phyloP scores from a whole-genome alignment of 768 basidiomycete genomes.

The Amanita muscaria region DNA sequence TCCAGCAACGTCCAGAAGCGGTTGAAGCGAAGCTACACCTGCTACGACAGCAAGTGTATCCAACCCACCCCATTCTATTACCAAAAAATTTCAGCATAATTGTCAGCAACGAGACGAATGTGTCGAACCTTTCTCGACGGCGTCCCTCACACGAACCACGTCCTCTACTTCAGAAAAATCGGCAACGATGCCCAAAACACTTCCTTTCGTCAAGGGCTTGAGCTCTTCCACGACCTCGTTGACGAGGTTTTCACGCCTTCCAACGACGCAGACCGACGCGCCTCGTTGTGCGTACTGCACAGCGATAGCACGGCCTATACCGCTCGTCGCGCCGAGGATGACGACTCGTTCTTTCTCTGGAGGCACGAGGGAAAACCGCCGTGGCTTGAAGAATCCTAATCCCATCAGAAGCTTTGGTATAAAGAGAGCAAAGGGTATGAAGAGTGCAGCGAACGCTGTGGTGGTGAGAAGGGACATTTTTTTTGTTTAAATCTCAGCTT shows the following conservation, averaged over 20 bases:
- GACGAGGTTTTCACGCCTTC: conserved; percentile 48
- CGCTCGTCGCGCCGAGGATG: conserved; percentile 77
- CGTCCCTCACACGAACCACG: conserved; percentile 50
- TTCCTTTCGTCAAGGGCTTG: conserved; percentile 16
- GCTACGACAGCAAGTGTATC: conserved; percentile 80
- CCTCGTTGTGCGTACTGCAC: conserved; percentile 66
- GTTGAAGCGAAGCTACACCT: conserved; percentile 75
- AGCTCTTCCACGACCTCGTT: conserved; percentile 58
- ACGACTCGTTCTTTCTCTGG: conserved; percentile 58
- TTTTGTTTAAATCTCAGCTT: too few relatives aligned
- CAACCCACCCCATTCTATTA: conserved; percentile 67
- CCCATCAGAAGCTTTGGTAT: too few relatives aligned
- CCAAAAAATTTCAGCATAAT: too few relatives aligned
- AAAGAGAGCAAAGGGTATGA: too few relatives aligned
- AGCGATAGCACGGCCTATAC: conserved; percentile 70
- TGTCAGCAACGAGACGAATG: neutral
- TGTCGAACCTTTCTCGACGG: conserved; percentile 42
- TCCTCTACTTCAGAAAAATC: conserved; percentile 63
- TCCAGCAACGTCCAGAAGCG: conserved; percentile 65
- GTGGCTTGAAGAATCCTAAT: conserved; percentile 15
- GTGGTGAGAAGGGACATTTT: too few relatives aligned
- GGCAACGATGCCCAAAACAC: conserved; percentile 42
- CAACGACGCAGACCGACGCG: conserved; percentile 67
- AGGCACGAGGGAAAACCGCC: conserved; percentile 29
- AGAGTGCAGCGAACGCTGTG: too few relatives aligned